Evolutionary conservation across 176 grass and related monocot genomes (phyloP).

Genomic region (Urochloa ruziziensis): DNA sequence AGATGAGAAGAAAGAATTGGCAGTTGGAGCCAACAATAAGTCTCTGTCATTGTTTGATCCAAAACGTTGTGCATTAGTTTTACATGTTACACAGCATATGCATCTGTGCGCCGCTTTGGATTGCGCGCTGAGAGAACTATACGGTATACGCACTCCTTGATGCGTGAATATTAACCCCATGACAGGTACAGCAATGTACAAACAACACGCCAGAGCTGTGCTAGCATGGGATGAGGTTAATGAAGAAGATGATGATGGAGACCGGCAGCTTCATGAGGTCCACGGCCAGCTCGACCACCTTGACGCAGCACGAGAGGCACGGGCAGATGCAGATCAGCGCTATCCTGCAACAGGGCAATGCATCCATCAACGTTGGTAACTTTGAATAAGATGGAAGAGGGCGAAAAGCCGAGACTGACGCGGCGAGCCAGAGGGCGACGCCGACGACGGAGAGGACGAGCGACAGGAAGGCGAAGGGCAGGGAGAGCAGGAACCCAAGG

Average conservation of each 20-base stretch:
- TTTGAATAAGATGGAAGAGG: neutral
- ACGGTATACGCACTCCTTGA: neutral
- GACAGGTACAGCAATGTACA: neutral
- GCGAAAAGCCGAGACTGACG: neutral
- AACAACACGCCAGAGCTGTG: neutral
- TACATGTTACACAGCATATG: neutral
- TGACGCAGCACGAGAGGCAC: constrained; percentile 50
- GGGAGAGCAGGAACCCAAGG: constrained; percentile 52
- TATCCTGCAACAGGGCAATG: constrained; percentile 8
- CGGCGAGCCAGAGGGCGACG: constrained; percentile 53
- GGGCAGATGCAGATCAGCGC: constrained; percentile 56
- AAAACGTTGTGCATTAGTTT: neutral
- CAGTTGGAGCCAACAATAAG: neutral
- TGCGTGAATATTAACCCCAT: neutral
- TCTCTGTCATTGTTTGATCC: neutral
- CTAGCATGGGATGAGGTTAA: constrained; percentile 60
- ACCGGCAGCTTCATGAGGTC: constrained; percentile 42
- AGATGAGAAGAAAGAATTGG: too few species aligned
- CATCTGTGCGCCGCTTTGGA: neutral
- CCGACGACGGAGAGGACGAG: constrained; percentile 57
- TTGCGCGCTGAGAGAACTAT: neutral
- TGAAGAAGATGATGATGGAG: constrained; percentile 51
- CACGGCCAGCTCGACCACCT: constrained; percentile 39
- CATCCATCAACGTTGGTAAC: neutral
- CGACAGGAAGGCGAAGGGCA: constrained; percentile 64